Evolutionary conservation across 2,329 filamentous ascomycete species (phyloP).

Genomic region (Dactylellina sp.): DNA sequence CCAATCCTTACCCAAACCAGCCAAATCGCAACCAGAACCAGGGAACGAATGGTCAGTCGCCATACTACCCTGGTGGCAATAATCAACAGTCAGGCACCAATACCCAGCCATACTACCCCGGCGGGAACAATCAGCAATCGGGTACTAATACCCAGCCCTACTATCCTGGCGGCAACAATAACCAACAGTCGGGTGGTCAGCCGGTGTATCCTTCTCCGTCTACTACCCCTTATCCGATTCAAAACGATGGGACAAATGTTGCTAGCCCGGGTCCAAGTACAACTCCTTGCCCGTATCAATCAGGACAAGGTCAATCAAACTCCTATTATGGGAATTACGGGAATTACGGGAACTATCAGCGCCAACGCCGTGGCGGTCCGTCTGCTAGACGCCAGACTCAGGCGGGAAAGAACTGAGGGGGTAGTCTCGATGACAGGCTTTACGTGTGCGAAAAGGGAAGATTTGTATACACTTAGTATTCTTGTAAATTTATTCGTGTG

Average conservation of each 20-base stretch:
- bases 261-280: neutral
- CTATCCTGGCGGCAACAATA: neutral
- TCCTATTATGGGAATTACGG: neutral
- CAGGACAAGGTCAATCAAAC: neutral
- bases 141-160: neutral
- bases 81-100: neutral
- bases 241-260: neutral
- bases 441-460: too few species aligned
- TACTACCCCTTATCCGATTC: neutral
- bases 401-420: neutral
- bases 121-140: neutral
- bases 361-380: neutral
- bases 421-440: too few species aligned
- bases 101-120: neutral
- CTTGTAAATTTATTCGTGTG: too few species aligned
- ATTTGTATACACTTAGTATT: too few species aligned
- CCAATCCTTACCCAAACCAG: neutral
- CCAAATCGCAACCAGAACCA: neutral
- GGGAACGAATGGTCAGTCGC: neutral
- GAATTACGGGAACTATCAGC: neutral
- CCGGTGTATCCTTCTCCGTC: neutral
- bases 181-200: neutral
- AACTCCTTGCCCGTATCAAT: neutral
- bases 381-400: neutral
- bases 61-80: neutral